phyloP scores from a whole-genome alignment of 345 rosid genomes.

The Trapa bicornis region DNA sequence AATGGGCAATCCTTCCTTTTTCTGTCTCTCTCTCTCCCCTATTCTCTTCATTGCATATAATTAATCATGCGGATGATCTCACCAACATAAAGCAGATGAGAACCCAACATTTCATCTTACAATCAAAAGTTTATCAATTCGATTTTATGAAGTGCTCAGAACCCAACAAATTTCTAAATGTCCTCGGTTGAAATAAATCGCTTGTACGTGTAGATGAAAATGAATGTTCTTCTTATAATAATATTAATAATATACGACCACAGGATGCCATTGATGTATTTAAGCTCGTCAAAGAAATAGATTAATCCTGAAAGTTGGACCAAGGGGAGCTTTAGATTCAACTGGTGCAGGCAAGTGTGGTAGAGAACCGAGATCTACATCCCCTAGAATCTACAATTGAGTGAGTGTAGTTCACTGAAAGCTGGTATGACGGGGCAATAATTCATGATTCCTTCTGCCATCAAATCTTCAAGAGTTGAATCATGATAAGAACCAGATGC shows the following conservation, averaged over 20 bases:
- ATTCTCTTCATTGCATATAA: too few species aligned
- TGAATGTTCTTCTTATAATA: too few species aligned
- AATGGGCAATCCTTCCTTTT: neutral
- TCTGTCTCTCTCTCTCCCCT: neutral
- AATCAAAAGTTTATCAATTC: too few species aligned
- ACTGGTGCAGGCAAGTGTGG: slow-evolving; percentile 5
- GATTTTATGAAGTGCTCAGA: too few species aligned
- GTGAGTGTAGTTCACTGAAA: slow-evolving; percentile 13
- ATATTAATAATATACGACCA: too few species aligned
- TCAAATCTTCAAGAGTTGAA: slow-evolving; percentile 16
- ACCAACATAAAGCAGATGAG: too few species aligned
- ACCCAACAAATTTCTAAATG: too few species aligned
- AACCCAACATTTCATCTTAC: too few species aligned
- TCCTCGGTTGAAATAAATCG: too few species aligned
- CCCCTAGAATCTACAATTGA: slow-evolving; percentile 16
- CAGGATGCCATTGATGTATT: neutral
- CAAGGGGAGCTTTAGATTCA: slow-evolving; percentile 9
- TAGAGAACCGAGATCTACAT: slow-evolving; percentile 10
- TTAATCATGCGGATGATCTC: too few species aligned
- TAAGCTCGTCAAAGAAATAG: too few species aligned
- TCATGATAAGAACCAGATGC: slow-evolving; percentile 38
- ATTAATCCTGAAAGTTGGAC: slow-evolving; percentile 13
- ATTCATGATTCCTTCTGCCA: slow-evolving; percentile 32
- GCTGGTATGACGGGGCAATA: slow-evolving; percentile 20
- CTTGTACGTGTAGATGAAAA: too few species aligned